Base-by-base conservation (phyloP, 2,329 filamentous ascomycete genomes). In the Paramyrothecium roridum region DNA sequence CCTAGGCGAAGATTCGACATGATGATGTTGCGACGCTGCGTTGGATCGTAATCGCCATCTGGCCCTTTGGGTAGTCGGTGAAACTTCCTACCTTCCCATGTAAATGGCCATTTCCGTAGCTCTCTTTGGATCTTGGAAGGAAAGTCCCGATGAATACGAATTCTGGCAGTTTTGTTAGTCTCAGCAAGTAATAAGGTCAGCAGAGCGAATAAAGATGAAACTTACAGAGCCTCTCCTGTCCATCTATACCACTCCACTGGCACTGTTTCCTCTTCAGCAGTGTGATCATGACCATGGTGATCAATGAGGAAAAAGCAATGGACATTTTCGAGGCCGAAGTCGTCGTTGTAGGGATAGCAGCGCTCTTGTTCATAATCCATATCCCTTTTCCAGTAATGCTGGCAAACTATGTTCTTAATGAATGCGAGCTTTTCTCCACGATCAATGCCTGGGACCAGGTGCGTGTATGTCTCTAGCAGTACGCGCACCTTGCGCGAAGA, bases 211-310 rank as follows among this genome's bases (percentile, higher is more conserved):
- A 19, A 43, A 19, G n/a, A 13, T 43, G 4, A 33, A 13, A 52
- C 59, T 21, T 53, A 58, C 59, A 62, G 54, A 54, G 48, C 54
- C 19, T 60, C 52, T 50, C 60, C 57, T 47, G 53, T 62, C 56
- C 56, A 62, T 17, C 54, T 58, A 12, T 58, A 58, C 57, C 59
- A 56, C 12, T 58, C 1, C 3, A 60, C 50, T 8, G 53, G 60
- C 20, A 54, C 54, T 8, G 52, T 17, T 54, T 57, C 52, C 22
- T 58, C 54, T 26, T 56, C 8, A 1, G 52, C 6, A 26, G 48
- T 53, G 19, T 58, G 53, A 50, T 58, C 56, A 45, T 60, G 19
- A 4, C 58, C 53, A 19, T 59, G 56, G 19, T 61, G 54, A 33
- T 62, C 57, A 52, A 61, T 56, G 1, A 61, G 46, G 45, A 60